These are phyloP conservation scores for Mortierella sp. DNA, from an alignment of 371 early-diverging fungal species.

Conservation along the genomic window DNA sequence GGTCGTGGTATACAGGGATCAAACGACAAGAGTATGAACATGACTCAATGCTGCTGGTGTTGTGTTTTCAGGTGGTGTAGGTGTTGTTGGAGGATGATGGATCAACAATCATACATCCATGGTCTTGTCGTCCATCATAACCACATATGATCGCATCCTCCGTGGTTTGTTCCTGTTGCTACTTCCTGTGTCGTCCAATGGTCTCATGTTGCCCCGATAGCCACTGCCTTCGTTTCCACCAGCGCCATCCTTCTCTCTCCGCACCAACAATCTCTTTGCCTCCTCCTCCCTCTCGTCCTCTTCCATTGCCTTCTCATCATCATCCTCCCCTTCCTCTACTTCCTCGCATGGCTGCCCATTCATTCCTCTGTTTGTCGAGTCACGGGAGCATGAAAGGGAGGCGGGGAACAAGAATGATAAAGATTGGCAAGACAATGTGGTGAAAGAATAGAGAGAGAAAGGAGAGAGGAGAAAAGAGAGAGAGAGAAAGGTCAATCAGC, in stretches of 20 bases:
- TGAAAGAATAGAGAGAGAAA: background rate
- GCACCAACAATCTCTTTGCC: background rate
- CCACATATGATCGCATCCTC: constrained; percentile 11
- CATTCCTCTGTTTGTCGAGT: constrained; percentile 5
- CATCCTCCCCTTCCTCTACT: background rate
- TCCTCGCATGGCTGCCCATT: constrained; percentile 9
- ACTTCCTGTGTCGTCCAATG: background rate
- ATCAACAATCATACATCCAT: constrained; percentile 1
- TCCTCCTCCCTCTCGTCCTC: constrained; percentile 1
- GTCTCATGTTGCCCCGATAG: background rate
- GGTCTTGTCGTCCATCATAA: constrained; percentile 10
- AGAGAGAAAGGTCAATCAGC: constrained; percentile 7
- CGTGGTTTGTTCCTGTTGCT: constrained; percentile 4
- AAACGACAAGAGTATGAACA: no score
- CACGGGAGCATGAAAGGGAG: background rate
- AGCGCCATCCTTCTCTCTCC: constrained; percentile 1
- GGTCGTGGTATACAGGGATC: no score
- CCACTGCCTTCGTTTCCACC: background rate
- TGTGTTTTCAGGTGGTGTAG: no score
- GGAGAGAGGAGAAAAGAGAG: background rate
- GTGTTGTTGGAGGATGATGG: background rate
- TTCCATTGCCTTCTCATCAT: constrained; percentile 1
- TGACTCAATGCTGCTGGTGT: no score
- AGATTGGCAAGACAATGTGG: background rate
- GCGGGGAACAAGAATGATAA: background rate